Evolutionary conservation across 2,329 filamentous ascomycete species (phyloP).

Genomic region (Plectosphaerella cucumerina): DNA sequence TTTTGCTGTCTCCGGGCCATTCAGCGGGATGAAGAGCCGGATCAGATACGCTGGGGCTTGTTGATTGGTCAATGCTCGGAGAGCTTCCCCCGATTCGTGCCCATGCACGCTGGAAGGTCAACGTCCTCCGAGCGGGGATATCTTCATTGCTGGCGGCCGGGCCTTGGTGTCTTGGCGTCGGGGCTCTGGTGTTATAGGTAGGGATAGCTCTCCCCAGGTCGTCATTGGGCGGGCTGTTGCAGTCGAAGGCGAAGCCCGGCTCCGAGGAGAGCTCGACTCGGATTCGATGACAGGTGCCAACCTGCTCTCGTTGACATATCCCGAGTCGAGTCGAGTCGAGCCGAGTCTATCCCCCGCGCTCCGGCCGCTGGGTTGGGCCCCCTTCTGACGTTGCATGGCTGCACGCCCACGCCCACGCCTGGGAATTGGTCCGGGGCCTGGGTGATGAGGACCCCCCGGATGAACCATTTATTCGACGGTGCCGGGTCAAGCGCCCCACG

Average conservation of each 20-base stretch:
- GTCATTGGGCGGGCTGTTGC: neutral
- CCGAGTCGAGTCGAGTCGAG: neutral
- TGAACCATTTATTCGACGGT: conserved; percentile 3
- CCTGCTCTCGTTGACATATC: neutral
- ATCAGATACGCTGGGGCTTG: too few species aligned
- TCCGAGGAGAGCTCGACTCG: neutral
- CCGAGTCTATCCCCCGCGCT: neutral
- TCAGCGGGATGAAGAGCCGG: too few species aligned
- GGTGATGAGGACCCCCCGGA: neutral
- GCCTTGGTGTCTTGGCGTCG: too few species aligned
- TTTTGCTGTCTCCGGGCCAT: too few species aligned
- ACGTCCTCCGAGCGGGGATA: too few species aligned
- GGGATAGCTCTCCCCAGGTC: too few species aligned
- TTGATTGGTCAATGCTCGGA: too few species aligned
- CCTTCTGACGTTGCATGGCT: neutral
- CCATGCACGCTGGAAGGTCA: too few species aligned
- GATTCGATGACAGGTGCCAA: neutral
- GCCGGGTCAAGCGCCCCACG: conserved; percentile 13
- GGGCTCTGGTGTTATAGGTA: too few species aligned
- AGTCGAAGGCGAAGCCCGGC: neutral
- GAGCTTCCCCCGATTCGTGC: too few species aligned
- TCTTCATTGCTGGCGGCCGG: too few species aligned
- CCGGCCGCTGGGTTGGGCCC: neutral
- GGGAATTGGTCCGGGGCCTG: too few species aligned
- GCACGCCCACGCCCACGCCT: neutral